Percentiles rank a stretch among this genome's conserved stretches.
phyloP scores from a whole-genome alignment of 345 rosid genomes.

The Barbarea vulgaris region DNA sequence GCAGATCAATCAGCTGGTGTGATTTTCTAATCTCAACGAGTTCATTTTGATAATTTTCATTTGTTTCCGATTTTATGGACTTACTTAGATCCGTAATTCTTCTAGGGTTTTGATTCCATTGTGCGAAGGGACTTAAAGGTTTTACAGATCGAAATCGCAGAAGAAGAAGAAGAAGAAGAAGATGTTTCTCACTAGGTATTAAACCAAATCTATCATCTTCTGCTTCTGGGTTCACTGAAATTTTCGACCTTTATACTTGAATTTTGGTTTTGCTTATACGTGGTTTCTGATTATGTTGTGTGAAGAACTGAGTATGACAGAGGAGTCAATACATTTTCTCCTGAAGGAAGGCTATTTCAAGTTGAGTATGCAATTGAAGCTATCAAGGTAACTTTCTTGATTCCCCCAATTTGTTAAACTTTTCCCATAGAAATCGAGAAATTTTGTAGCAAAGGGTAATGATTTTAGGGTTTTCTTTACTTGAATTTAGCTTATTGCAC shows the following conservation, averaged over 20 bases:
- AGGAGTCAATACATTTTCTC: constrained; percentile 99
- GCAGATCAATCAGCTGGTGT: constrained; percentile 27
- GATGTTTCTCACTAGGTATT: constrained; percentile 78
- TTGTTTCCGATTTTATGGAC: neutral
- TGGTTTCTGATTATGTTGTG: constrained; percentile 14
- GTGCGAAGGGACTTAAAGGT: constrained; percentile 19
- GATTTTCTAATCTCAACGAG: neutral
- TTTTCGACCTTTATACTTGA: constrained; percentile 4
- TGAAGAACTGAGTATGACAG: constrained; percentile 97
- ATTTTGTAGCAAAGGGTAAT: neutral
- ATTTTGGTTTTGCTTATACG: neutral
- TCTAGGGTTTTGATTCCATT: constrained; percentile 33
- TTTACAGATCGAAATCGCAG: constrained; percentile 36
- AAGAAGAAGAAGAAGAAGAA: constrained; percentile 33
- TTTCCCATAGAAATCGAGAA: neutral
- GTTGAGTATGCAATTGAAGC: constrained; percentile 99
- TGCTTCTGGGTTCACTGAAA: constrained; percentile 26
- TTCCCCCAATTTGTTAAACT: neutral
- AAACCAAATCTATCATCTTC: neutral
- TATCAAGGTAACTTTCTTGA: constrained; percentile 63
- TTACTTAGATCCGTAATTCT: neutral
- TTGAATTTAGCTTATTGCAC: too few species aligned
- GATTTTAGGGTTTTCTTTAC: constrained; percentile 4
- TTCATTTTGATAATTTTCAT: neutral
- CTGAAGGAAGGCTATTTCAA: constrained; percentile 94